phyloP scores from a whole-genome alignment of 1,284 basidiomycete species.

The Rhodotorula sp. region DNA sequence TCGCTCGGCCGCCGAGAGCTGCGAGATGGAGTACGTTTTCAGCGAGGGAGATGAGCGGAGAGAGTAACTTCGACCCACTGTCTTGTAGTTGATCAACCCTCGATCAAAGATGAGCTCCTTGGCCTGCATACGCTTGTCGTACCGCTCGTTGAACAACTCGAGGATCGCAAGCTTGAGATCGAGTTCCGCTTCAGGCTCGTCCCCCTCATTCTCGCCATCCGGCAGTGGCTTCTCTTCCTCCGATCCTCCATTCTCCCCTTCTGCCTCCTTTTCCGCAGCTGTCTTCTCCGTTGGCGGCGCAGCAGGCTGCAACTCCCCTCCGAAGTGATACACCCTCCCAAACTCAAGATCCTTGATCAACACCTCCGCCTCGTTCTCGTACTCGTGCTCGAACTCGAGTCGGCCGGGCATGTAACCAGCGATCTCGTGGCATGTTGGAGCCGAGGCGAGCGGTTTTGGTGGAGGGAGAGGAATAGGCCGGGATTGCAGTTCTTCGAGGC shows the following conservation, averaged over 20 bases:
- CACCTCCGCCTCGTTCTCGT: conserved; percentile 88
- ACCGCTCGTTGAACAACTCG: conserved; percentile 87
- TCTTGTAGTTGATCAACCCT: conserved; percentile 88
- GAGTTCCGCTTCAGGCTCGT: conserved; percentile 78
- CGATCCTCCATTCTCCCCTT: conserved; percentile 13
- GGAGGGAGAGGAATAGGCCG: conserved; percentile 53
- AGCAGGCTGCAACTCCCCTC: conserved; percentile 72
- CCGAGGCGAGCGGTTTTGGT: conserved; percentile 75
- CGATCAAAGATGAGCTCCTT: conserved; percentile 94
- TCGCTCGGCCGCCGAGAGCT: conserved; percentile 88
- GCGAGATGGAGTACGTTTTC: conserved; percentile 8
- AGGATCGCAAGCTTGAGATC: conserved; percentile 84
- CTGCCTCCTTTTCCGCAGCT: conserved; percentile 18
- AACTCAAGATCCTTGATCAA: conserved; percentile 96
- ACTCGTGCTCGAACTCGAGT: conserved; percentile 87
- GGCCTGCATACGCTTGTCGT: conserved; percentile 81
- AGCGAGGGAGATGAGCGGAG: background rate
- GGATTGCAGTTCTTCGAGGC: conserved; percentile 63
- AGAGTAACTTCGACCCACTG: conserved; percentile 56
- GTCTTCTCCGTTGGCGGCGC: conserved; percentile 19
- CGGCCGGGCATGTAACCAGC: conserved; percentile 92
- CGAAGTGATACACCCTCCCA: conserved; percentile 78
- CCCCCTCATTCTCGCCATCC: conserved; percentile 62
- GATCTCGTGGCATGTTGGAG: conserved; percentile 91
- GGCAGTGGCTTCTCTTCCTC: conserved; percentile 14